Conservation (phyloP, 441 rosid genomes). For the Cnidoscolus chayamansa region DNA sequence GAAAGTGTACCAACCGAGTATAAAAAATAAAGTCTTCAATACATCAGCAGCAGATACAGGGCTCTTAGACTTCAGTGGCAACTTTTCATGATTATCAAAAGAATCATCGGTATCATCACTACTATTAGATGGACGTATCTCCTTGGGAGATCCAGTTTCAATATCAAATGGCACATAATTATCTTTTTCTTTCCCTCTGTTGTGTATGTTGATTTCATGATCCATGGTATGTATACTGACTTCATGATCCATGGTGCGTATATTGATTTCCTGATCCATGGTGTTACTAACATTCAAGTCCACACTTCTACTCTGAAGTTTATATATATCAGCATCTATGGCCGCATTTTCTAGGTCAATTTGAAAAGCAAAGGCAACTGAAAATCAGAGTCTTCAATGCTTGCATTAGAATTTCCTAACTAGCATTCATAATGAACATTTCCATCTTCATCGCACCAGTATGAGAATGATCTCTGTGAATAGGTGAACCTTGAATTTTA, state of each 20-base stretch:
- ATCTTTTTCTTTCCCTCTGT: constrained; percentile 35
- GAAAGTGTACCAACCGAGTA: constrained; percentile 97
- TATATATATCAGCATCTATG: constrained; percentile 17
- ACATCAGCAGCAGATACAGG: constrained; percentile 63
- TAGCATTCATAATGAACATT: constrained; percentile 23
- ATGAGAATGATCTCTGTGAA: constrained; percentile 40
- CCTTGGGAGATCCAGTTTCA: constrained; percentile 48
- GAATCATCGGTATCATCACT: constrained; percentile 37
- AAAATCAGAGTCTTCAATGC: constrained; percentile 35
- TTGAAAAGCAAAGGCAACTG: constrained; percentile 33
- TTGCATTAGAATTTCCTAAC: constrained; percentile 24
- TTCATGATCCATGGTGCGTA: constrained; percentile 28
- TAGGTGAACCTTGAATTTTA: constrained; percentile 27
- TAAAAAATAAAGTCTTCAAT: constrained; percentile 83
- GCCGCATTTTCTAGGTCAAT: constrained; percentile 26
- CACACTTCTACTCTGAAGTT: constrained; percentile 40
- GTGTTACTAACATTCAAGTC: constrained; percentile 42
- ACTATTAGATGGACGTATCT: constrained; percentile 31
- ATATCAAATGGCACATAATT: constrained; percentile 59
- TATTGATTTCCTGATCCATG: constrained; percentile 27
- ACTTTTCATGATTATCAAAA: constrained; percentile 25
- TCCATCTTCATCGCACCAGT: constrained; percentile 35
- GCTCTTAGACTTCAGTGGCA: constrained; percentile 27
- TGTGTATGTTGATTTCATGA: constrained; percentile 26
- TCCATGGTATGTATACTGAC: constrained; percentile 27